Conservation (phyloP, 208 protist genomes). For the Leishmania martiniquensis region DNA sequence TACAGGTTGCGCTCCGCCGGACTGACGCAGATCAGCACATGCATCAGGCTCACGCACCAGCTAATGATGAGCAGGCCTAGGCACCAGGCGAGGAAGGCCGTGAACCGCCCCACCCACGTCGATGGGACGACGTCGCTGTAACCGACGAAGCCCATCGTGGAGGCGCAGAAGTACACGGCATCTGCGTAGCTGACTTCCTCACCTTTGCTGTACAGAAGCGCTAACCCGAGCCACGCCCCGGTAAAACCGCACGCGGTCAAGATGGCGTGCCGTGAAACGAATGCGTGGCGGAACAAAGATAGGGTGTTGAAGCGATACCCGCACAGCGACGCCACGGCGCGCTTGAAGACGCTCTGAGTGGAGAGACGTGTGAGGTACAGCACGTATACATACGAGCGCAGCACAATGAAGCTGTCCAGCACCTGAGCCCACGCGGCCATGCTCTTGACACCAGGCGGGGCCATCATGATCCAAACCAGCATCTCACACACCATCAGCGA, state of each 20-base stretch:
- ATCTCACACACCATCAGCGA: conserved; percentile 54
- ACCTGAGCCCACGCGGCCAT: conserved; percentile 28
- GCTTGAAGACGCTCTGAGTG: conserved; percentile 46
- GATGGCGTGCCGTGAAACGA: conserved; percentile 31
- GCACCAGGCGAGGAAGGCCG: conserved; percentile 50
- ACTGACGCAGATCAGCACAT: conserved; percentile 38
- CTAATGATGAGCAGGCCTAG: conserved; percentile 48
- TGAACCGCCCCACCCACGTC: conserved; percentile 51
- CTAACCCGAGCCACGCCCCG: conserved; percentile 36
- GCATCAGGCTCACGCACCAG: conserved; percentile 56
- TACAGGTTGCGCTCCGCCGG: conserved; percentile 58
- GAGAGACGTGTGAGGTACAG: conserved; percentile 48
- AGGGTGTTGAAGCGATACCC: conserved; percentile 47
- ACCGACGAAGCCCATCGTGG: conserved; percentile 52
- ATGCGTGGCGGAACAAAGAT: conserved; percentile 41
- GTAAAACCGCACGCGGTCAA: conserved; percentile 29
- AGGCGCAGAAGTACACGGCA: conserved; percentile 59
- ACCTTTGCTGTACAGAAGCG: conserved; percentile 53
- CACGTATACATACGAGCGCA: conserved; percentile 74
- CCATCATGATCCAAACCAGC: conserved; percentile 72
- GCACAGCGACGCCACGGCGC: conserved; percentile 49
- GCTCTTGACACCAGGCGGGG: conserved; percentile 44
- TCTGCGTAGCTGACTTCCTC: conserved; percentile 49
- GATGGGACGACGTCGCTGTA: conserved; percentile 55
- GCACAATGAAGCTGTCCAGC: conserved; percentile 58